Conservation (phyloP, 1,139 yeast species). For the Barnettozyma hawaiiensis region DNA sequence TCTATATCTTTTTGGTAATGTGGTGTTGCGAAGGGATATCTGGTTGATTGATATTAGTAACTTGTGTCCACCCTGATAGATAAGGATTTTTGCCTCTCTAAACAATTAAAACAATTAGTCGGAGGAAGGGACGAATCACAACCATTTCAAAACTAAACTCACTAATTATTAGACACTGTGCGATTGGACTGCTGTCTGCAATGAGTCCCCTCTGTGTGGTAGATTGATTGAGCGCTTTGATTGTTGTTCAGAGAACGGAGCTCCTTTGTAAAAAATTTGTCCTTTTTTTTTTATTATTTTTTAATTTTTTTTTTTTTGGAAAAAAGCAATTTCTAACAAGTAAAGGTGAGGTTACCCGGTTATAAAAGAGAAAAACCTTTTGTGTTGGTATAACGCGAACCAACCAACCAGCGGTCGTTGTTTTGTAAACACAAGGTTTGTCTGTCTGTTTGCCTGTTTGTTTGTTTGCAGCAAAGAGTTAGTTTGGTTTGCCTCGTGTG, state of each 20-base stretch:
- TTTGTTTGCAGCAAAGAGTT: too few species aligned
- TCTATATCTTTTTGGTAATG: background rate
- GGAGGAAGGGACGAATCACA: background rate
- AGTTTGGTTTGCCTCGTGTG: too few species aligned
- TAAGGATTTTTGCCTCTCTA: constrained; percentile 4
- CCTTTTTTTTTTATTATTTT: background rate
- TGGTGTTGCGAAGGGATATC: background rate
- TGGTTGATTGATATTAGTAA: constrained; percentile 4
- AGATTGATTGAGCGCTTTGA: background rate
- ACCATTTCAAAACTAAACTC: background rate
- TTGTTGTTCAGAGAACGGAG: background rate
- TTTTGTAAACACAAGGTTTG: constrained; percentile 3
- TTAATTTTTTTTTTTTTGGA: background rate
- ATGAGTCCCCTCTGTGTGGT: background rate
- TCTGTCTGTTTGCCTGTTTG: too few species aligned
- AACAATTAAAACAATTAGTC: background rate
- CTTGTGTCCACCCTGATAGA: background rate
- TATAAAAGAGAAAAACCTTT: background rate
- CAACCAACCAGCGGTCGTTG: constrained; percentile 1
- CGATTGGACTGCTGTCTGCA: background rate
- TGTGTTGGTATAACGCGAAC: too few species aligned
- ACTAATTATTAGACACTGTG: background rate
- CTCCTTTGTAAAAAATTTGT: constrained; percentile 1
- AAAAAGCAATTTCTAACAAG: background rate
- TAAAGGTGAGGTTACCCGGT: background rate